Conservation (phyloP, 257 asterid genomes). For the Parsonsia alboflavescens region DNA sequence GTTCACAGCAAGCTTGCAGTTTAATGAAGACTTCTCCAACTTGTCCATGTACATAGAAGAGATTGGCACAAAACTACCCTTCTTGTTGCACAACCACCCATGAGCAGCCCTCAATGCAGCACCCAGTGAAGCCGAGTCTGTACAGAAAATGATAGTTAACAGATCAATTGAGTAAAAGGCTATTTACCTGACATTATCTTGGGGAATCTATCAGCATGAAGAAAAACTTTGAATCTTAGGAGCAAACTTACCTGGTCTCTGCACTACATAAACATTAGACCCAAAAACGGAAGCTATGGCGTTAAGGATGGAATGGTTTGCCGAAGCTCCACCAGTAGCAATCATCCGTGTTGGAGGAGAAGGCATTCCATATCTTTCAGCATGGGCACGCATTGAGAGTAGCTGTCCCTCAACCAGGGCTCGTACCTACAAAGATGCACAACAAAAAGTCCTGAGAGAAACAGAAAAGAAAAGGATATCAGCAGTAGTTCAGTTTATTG, state of each 20-base stretch:
- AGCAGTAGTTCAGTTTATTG: not conserved
- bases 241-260: slow-evolving; percentile 60
- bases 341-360: slow-evolving; percentile 85
- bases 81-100: slow-evolving; percentile 77
- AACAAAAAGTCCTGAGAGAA: not conserved
- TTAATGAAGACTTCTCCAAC: slow-evolving; percentile 63
- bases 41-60: slow-evolving; percentile 54
- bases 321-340: slow-evolving; percentile 98
- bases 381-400: slow-evolving; percentile 83
- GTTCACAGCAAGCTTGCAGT: slow-evolving; percentile 49
- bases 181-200: not conserved
- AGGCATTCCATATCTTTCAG: slow-evolving; percentile 92
- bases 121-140: slow-evolving; percentile 90
- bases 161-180: not conserved
- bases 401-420: slow-evolving; percentile 89
- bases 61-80: slow-evolving; percentile 54
- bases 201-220: not conserved
- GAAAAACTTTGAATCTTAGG: not conserved
- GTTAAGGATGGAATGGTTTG: slow-evolving; percentile 51
- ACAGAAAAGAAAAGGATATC: not conserved
- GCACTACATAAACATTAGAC: slow-evolving; percentile 61
- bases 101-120: slow-evolving; percentile 96
- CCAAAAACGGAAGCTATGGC: slow-evolving; percentile 73
- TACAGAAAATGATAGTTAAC: not conserved
- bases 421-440: slow-evolving; percentile 45